A percentile compares a stretch with the other conserved stretches of the same genome.
phyloP scores from a whole-genome alignment of 371 early-diverging fungal genomes.

The Actinomucor elegans region DNA sequence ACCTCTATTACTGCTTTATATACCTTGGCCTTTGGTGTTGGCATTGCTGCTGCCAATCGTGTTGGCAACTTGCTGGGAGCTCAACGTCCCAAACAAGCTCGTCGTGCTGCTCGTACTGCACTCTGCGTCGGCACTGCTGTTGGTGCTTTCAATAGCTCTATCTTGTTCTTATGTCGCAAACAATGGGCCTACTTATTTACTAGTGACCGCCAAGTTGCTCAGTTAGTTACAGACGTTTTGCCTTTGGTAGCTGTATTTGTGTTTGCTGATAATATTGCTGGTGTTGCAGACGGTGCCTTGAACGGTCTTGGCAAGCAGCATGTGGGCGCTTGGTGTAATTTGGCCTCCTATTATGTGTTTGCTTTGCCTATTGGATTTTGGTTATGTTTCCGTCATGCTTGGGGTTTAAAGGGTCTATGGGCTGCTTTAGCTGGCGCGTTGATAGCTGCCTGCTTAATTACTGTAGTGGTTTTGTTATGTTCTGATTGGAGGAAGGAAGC shows the following conservation, averaged over 20 bases:
- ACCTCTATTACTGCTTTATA: conserved; percentile 71
- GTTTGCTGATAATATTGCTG: conserved; percentile 67
- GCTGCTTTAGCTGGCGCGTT: conserved; percentile 38
- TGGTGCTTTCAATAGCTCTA: conserved; percentile 23
- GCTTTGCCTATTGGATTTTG: conserved; percentile 67
- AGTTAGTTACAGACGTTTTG: conserved; percentile 61
- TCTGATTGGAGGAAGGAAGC: conserved; percentile 39
- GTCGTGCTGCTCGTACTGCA: conserved; percentile 42
- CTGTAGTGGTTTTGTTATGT: conserved; percentile 28
- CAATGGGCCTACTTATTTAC: conserved; percentile 69
- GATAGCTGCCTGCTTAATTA: conserved; percentile 21
- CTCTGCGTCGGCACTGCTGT: conserved; percentile 35
- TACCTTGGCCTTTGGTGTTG: conserved; percentile 63
- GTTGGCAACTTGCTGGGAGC: conserved; percentile 77
- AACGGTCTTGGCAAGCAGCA: conserved; percentile 73
- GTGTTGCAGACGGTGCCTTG: conserved; percentile 67
- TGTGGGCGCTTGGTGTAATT: conserved; percentile 63
- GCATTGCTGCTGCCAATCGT: conserved; percentile 72
- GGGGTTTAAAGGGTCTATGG: conserved; percentile 71
- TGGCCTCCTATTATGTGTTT: conserved; percentile 62
- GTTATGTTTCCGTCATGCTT: conserved; percentile 52
- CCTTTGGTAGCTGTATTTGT: conserved; percentile 80
- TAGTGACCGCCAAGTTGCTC: conserved; percentile 61
- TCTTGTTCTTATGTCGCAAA: conserved; percentile 38
- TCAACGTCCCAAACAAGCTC: conserved; percentile 46